Conservation (phyloP, 2,329 filamentous ascomycete species). For the Aureobasidium zeae region DNA sequence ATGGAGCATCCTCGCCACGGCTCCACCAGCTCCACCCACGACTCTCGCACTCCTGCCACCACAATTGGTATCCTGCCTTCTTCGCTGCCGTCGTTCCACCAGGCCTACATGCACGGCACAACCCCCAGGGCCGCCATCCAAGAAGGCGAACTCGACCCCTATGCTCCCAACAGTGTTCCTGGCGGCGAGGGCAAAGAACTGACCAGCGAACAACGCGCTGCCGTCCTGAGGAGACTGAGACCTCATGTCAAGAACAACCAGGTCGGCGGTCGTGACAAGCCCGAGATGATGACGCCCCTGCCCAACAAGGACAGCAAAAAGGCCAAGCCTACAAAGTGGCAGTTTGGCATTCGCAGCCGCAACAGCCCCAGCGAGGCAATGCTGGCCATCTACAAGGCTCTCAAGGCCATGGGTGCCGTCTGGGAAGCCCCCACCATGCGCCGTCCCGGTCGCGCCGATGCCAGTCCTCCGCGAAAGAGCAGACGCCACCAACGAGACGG, state of each 20-base stretch:
- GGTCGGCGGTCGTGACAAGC: slow-evolving; percentile 31
- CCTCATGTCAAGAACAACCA: slow-evolving; percentile 63
- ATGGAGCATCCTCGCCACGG: slow-evolving; percentile 37
- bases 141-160: slow-evolving; percentile 42
- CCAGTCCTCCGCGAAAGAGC: slow-evolving; percentile 30
- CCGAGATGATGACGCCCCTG: slow-evolving; percentile 45
- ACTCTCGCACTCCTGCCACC: slow-evolving; percentile 45
- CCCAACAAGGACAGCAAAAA: slow-evolving; percentile 42
- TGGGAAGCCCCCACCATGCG: slow-evolving; percentile 56
- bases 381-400: slow-evolving; percentile 86
- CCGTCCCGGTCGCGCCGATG: slow-evolving; percentile 26
- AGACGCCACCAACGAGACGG: slow-evolving; percentile 21
- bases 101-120: slow-evolving; percentile 72
- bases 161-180: slow-evolving; percentile 31
- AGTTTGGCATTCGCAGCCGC: slow-evolving; percentile 91
- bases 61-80: slow-evolving; percentile 89
- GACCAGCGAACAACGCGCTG: slow-evolving; percentile 61
- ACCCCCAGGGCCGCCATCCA: slow-evolving; percentile 30
- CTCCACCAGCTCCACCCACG: slow-evolving; percentile 34
- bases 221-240: slow-evolving; percentile 70
- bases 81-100: slow-evolving; percentile 82
- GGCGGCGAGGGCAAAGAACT: slow-evolving; percentile 27
- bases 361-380: slow-evolving; percentile 93
- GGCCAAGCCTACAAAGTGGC: slow-evolving; percentile 79
- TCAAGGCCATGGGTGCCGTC: slow-evolving; percentile 77